These are phyloP conservation scores for Pythium brachiatum DNA, from an alignment of 352 stramenopile species.

Conservation along the genomic window DNA sequence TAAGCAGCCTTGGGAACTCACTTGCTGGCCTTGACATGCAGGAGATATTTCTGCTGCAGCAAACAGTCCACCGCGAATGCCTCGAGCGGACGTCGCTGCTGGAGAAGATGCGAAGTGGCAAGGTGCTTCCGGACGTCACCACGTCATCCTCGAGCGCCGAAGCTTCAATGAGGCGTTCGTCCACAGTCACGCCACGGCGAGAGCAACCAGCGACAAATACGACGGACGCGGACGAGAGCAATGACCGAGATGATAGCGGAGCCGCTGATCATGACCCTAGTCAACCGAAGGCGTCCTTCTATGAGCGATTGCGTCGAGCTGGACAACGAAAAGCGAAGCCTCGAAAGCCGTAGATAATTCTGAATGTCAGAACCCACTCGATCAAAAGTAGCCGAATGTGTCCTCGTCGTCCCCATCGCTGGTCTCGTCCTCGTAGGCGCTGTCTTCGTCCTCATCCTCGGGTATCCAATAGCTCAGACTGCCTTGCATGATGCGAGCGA, in stretches of 20 bases:
- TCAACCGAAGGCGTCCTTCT: constrained; percentile 61
- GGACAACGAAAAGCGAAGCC: constrained; percentile 52
- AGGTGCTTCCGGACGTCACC: constrained; percentile 55
- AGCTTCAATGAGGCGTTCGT: constrained; percentile 4
- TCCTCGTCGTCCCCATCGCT: constrained; percentile 8
- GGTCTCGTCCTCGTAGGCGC: constrained; percentile 21
- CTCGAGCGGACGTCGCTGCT: constrained; percentile 76
- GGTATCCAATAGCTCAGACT: constrained; percentile 61
- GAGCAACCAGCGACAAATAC: constrained; percentile 8
- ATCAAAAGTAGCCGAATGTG: constrained; percentile 18
- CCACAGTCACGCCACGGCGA: not conserved
- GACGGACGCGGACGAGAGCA: constrained; percentile 13
- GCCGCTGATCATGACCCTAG: constrained; percentile 11
- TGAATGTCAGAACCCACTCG: constrained; percentile 10
- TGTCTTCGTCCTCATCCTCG: constrained; percentile 42
- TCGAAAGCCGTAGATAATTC: constrained; percentile 31
- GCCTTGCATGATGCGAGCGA: constrained; percentile 79
- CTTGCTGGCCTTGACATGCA: constrained; percentile 17
- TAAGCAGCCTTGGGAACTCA: not conserved
- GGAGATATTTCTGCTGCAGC: constrained; percentile 74
- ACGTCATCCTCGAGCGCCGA: constrained; percentile 2
- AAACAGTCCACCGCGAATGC: constrained; percentile 82
- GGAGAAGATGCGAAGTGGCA: constrained; percentile 66
- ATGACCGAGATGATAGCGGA: constrained; percentile 22
- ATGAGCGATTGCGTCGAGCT: constrained; percentile 67